Conservation (phyloP, 768 basidiomycete genomes). For the Cystoderma amianthinum region DNA sequence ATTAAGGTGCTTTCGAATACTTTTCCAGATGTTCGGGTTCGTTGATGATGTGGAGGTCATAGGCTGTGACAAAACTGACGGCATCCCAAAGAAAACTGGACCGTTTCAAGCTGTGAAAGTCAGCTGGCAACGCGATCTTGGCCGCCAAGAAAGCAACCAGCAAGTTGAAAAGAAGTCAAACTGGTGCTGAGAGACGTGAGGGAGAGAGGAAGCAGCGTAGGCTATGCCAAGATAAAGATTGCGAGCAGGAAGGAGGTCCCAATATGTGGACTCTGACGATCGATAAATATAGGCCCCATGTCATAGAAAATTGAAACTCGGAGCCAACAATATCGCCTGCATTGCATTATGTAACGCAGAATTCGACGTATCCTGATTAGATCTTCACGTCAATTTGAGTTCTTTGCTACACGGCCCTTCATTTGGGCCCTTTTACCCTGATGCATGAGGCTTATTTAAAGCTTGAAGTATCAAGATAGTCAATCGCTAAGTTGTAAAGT, state of each 20-base stretch:
- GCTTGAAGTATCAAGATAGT: too few species aligned
- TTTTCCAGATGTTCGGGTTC: constrained; percentile 14
- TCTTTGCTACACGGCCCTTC: background rate
- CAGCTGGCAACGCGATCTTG: too few species aligned
- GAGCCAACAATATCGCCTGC: background rate
- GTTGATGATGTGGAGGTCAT: background rate
- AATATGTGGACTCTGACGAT: background rate
- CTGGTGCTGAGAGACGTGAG: too few species aligned
- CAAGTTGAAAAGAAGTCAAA: too few species aligned
- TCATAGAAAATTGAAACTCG: background rate
- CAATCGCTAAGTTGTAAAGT: background rate
- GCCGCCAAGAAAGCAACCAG: too few species aligned
- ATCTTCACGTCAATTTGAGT: background rate
- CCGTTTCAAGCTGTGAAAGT: background rate
- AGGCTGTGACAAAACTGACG: constrained; percentile 8
- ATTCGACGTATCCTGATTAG: background rate
- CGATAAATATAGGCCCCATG: background rate
- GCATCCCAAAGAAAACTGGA: constrained; percentile 8
- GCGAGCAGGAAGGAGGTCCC: constrained; percentile 2
- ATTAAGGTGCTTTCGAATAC: constrained; percentile 46
- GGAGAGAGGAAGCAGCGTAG: too few species aligned
- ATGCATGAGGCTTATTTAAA: too few species aligned
- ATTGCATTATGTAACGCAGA: background rate
- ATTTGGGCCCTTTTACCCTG: too few species aligned
- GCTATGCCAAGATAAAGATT: too few species aligned